Evolutionary conservation across 345 rosid genomes (phyloP).

Genomic region (Orychophragmus violaceus): DNA sequence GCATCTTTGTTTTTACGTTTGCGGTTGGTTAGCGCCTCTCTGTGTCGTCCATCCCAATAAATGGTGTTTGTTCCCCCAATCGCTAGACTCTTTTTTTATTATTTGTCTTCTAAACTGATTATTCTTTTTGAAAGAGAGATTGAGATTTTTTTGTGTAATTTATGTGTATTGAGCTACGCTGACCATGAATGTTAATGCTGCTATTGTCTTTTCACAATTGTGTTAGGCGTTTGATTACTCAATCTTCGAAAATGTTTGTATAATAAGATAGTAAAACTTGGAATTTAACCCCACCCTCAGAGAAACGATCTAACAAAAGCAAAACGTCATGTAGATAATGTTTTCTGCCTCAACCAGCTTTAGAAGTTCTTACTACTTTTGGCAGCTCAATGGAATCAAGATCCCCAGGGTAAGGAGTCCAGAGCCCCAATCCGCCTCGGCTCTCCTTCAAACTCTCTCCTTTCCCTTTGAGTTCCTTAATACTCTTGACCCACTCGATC

Average conservation of each 20-base stretch:
- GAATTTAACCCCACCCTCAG: background rate
- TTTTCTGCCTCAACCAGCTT: conserved; percentile 59
- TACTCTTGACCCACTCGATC: conserved; percentile 88
- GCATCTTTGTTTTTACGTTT: background rate
- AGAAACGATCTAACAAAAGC: background rate
- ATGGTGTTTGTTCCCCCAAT: conserved; percentile 18
- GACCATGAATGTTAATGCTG: background rate
- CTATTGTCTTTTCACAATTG: background rate
- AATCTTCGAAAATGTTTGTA: background rate
- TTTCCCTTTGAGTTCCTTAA: conserved; percentile 62
- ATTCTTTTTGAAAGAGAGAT: conserved; percentile 14
- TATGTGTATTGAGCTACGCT: conserved; percentile 3
- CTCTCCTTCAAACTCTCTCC: conserved; percentile 82
- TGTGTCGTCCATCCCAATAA: conserved; percentile 11
- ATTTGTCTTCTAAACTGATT: conserved; percentile 10
- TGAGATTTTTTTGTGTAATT: conserved; percentile 16
- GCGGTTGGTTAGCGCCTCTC: conserved; percentile 19
- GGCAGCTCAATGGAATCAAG: conserved; percentile 69
- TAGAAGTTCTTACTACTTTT: conserved; percentile 65
- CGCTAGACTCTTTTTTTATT: background rate
- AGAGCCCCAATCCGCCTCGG: conserved; percentile 84
- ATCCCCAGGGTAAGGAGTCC: conserved; percentile 90
- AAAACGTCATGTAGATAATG: background rate
- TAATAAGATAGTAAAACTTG: background rate
- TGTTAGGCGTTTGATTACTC: background rate